Evolutionary conservation across 352 stramenopile genomes (phyloP), one percentile per base, ranked within the genome.

Genomic region (Globisporangium cylindrosporum): DNA sequence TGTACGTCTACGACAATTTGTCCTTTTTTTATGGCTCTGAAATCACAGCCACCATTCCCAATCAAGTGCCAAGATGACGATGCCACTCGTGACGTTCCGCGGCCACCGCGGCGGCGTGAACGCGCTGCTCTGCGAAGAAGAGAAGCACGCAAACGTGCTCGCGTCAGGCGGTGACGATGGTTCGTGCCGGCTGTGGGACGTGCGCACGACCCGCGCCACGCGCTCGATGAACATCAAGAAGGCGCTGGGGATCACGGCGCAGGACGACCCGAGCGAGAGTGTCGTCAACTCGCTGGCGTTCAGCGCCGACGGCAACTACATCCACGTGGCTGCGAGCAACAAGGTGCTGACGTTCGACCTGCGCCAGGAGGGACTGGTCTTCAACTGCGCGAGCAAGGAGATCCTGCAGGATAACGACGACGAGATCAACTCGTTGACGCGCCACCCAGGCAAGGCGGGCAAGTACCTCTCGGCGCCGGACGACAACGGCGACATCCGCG

Each of bases 311-410:
- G 69, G 65, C 43, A 59, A 72, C 24, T 83, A 80, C 36, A 75
- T 93, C 22, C 84, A 92, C 64, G 72, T 88, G 3, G 77, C 86
- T 15, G 79, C 84, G 24, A 70, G 77, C 36, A 89, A 74, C 67
- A 89, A 90, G 41, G 70, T 92, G 25, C 68, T 92, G 25, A 86
- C 78, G 2, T 93, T 93, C 62, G 83, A 93, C 60, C 62, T 93
- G 61, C 83, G 86, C 24, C 74, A 88, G 48, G 66, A 82, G 49
- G 73, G 68, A 1, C 64, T 93, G 34, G 79, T 93, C 41, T 70
- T 93, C 9, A 65, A 84, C 64, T 81, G 73, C 66, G 73, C 75
- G n/a, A 73, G 82, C 67, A 70, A 79, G 29, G 78, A 87, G 62
- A 51, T 88, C n/a, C 82, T 92, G 43, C 78, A 89, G 62, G 73